Evolutionary conservation across 2,329 filamentous ascomycete genomes (phyloP).

Genomic region (Seiridium cupressi): DNA sequence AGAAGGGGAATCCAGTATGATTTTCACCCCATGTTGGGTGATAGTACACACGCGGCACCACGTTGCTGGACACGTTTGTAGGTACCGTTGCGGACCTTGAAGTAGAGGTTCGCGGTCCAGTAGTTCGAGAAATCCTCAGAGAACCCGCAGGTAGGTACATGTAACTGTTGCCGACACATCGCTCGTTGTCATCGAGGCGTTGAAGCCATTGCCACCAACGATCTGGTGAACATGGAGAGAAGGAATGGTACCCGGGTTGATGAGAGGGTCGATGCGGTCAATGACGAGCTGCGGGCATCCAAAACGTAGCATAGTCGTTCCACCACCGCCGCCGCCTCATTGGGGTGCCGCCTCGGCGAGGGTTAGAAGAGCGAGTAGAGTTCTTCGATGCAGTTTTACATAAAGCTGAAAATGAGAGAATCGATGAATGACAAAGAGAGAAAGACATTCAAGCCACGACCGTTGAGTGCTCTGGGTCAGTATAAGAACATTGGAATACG

Average conservation of each 20-base stretch:
- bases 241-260: slow-evolving; percentile 23
- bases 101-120: slow-evolving; percentile 25
- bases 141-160: slow-evolving; percentile 26
- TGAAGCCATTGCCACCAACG: slow-evolving; percentile 27
- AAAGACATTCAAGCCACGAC: not conserved
- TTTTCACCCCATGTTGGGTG: not conserved
- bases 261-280: slow-evolving; percentile 26
- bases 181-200: slow-evolving; percentile 23
- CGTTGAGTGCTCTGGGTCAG: not conserved
- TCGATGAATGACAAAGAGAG: not conserved
- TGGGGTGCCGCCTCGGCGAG: not conserved
- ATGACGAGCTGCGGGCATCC: slow-evolving; percentile 26
- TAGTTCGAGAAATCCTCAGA: slow-evolving; percentile 27
- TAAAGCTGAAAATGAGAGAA: not conserved
- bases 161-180: slow-evolving; percentile 21
- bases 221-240: slow-evolving; percentile 29
- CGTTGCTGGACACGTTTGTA: slow-evolving; percentile 26
- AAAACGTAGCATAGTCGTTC: slow-evolving; percentile 19
- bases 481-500: not conserved
- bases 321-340: not conserved
- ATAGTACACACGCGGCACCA: slow-evolving; percentile 3
- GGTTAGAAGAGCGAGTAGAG: not conserved
- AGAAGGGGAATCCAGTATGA: no score
- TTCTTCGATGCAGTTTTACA: not conserved
- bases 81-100: slow-evolving; percentile 24